These are phyloP conservation scores for Grosmannia clavigera DNA, from an alignment of 2,329 filamentous ascomycete species.

Conservation along the genomic window DNA sequence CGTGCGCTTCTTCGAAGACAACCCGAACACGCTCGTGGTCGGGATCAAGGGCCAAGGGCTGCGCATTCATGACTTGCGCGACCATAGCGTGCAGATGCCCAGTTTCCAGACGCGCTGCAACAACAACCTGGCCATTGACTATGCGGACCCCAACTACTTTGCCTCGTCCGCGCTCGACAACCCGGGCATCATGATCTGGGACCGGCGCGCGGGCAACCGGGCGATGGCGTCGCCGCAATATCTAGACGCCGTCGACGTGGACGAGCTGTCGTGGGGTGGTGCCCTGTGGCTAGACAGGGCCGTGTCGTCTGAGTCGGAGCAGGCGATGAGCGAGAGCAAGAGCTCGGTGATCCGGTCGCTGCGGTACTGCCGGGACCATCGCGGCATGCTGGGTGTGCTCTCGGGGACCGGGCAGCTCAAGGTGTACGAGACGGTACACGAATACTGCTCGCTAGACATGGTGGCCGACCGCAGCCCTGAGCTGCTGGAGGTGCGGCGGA, in stretches of 20 bases:
- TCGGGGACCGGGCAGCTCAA: constrained; percentile 52
- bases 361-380: constrained; percentile 49
- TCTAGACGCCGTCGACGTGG: constrained; percentile 44
- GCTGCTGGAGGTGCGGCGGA: constrained; percentile 45
- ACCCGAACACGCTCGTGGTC: constrained; percentile 61
- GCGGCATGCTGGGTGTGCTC: constrained; percentile 48
- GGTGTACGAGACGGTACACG: constrained; percentile 45
- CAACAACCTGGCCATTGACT: constrained; percentile 66
- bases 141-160: constrained; percentile 71
- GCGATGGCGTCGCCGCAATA: constrained; percentile 41
- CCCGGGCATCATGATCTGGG: constrained; percentile 66
- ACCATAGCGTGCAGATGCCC: constrained; percentile 17
- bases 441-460: constrained; percentile 30
- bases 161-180: constrained; percentile 67
- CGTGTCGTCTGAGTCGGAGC: constrained; percentile 41
- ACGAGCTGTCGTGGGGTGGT: constrained; percentile 50
- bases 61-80: constrained; percentile 63
- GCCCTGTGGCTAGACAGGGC: constrained; percentile 44
- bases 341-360: constrained; percentile 50
- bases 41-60: constrained; percentile 66
- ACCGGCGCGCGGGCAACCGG: constrained; percentile 50
- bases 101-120: constrained; percentile 56
- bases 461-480: constrained; percentile 39
- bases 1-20: constrained; percentile 69
- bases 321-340: constrained; percentile 38